Base-by-base conservation (phyloP, 768 basidiomycete species). In the Leucocoprinus birnbaumii region DNA sequence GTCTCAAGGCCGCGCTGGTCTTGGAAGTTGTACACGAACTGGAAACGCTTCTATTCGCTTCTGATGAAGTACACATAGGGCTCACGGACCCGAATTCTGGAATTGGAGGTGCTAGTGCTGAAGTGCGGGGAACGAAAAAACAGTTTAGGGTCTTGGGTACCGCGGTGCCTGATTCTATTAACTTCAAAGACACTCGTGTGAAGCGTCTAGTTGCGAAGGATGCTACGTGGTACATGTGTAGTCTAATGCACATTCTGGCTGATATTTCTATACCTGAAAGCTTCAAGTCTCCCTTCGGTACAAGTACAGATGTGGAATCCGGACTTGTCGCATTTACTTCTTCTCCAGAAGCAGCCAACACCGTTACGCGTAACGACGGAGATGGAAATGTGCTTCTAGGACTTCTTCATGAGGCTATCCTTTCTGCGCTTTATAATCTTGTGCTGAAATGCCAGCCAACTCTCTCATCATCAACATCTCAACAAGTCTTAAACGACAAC, bases 181-280 rank as follows among this genome's bases (percentile, higher is more conserved):
- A 43, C 37, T 16, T 38, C 13, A 3, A 37, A 34, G 55, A 51
- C 34, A 59, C 59, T 42, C 71, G 78, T 51, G 65, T 77, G 54
- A 64, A 61, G 58, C 68, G 65, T 41, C 71, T 82, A 26, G 76
- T 72, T 19, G 68, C 66, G 42, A 80, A 80, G 57, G 82, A 83
- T 58, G 59, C 78, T 22, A 46, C 78, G 10, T 83, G 80, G 80
- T 83, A 79, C 65, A 66, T 82, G 26, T 82, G 80, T 61, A 70
- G 68, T 37, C 57, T 74, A 44, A 64, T 82, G 26, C 76, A 78
- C 55, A 56, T 68, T 51, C 56, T 76, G 34, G 68, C 72, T 31
- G 57, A 52, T 22, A 61, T 59, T 48, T 53, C 48, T 34, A 44
- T 34, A n/a, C 43, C 47, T 18, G 46, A 48, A 53, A 35, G 44